Percentiles rank a stretch among this genome's conserved stretches.
Conservation (phyloP, 495 filamentous ascomycete genomes). For the Neurospora discreta region DNA sequence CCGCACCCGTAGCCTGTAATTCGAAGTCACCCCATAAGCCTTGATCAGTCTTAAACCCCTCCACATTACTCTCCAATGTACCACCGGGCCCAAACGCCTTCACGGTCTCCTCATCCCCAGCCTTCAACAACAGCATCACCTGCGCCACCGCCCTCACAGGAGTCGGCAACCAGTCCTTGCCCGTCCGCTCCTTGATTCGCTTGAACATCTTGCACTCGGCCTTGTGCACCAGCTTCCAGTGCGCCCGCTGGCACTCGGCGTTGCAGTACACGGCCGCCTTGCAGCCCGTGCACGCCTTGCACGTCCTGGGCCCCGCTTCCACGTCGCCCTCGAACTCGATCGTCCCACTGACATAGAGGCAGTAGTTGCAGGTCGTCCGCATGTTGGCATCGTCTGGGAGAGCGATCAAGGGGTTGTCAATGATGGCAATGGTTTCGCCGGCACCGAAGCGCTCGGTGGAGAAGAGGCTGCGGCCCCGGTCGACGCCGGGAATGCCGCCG, state of each 20-base stretch:
- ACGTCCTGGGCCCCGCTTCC: constrained; percentile 13
- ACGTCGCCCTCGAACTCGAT: background rate
- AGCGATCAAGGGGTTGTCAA: constrained; percentile 28
- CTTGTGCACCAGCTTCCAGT: constrained; percentile 45
- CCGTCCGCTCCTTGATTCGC: constrained; percentile 13
- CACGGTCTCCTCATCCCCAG: constrained; percentile 1
- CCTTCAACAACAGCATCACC: constrained; percentile 23
- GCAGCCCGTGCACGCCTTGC: constrained; percentile 39
- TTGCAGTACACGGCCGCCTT: constrained; percentile 41
- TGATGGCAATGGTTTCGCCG: constrained; percentile 31
- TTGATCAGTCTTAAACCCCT: constrained; percentile 12
- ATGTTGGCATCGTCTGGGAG: constrained; percentile 29
- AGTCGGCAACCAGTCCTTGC: constrained; percentile 32
- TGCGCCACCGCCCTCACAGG: constrained; percentile 35
- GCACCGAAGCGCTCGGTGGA: constrained; percentile 22
- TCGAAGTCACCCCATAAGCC: constrained; percentile 27
- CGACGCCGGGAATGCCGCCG: background rate
- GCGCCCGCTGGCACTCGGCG: constrained; percentile 39
- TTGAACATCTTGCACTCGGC: constrained; percentile 37
- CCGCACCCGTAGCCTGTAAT: constrained; percentile 35
- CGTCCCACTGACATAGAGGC: constrained; percentile 14
- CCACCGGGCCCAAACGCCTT: constrained; percentile 17
- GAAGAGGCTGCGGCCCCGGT: constrained; percentile 26
- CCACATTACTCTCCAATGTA: constrained; percentile 27
- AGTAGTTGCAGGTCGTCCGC: constrained; percentile 31